Evolutionary conservation across 1,284 basidiomycete species (phyloP), one percentile per base, ranked within the genome.

Genomic region (Tausonia pullulans): DNA sequence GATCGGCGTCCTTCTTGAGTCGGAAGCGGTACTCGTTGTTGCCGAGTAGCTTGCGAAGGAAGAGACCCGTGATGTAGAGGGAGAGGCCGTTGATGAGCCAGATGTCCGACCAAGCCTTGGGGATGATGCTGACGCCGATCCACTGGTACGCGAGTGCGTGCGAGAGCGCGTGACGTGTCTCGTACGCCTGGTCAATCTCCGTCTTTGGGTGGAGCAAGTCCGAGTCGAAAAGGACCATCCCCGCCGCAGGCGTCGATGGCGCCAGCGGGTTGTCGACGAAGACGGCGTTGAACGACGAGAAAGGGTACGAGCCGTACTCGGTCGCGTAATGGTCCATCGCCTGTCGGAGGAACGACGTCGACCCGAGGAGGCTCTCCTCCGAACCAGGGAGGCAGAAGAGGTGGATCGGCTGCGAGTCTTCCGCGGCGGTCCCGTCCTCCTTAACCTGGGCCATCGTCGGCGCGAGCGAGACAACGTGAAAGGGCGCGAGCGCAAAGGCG

Each of bases 21-120:
- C 91, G 82, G 76, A 93, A 98, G 2, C 95, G 84, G 72, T 97
- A 98, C 74, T 99, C 96, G 79, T 98, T 99, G 76, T 90, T 96
- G 39, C 96, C 96, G 68, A 97, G 81, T 5, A 95, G 78, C 72
- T 88, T 88, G 64, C 87, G 85, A 69, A 96, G 79, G 78, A 92
- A 98, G 57, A 95, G 81, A 11, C 88, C 87, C 40, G 90, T 87
- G 72, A 98, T 88, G 75, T 97, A 95, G 46, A 93, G 80, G 10
- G 90, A 87, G 41, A 99, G 79, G 2, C 95, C 96, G 70, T 95
- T 90, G 68, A 95, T 86, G 14, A 99, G 84, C 96, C 96, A 99
- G 6, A 87, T 85, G 76, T 98, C 96, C 8, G 92, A 88, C 82
- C 90, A 90, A n/a, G 87, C 84, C 76, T 91, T 91, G 63, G 88